phyloP scores from a whole-genome alignment of 2,329 filamentous ascomycete genomes.

The Hypoxylon sp. region DNA sequence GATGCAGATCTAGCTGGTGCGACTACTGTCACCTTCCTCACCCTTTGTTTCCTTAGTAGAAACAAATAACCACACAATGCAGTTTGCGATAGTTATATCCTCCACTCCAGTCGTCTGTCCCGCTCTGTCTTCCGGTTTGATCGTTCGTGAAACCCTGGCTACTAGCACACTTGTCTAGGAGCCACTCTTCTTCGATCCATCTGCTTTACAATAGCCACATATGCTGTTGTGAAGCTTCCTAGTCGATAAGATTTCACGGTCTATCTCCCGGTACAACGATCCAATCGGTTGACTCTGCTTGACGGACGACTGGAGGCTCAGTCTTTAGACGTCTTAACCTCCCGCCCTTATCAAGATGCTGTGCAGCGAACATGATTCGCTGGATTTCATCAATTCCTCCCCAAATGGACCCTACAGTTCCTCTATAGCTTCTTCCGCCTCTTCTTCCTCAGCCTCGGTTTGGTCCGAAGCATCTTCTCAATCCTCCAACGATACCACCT shows the following conservation, averaged over 20 bases:
- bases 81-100: conserved; percentile 66
- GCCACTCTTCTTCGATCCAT: conserved; percentile 62
- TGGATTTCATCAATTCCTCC: conserved; percentile 65
- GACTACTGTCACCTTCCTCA: conserved; percentile 52
- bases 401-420: conserved; percentile 75
- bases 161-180: conserved; percentile 62
- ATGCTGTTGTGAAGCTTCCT: conserved; percentile 61
- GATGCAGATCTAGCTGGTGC: conserved; percentile 55
- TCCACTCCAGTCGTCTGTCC: conserved; percentile 74
- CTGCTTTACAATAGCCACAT: conserved; percentile 55
- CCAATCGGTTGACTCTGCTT: conserved; percentile 66
- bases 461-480: conserved; percentile 83
- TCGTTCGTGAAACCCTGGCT: conserved; percentile 68
- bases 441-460: conserved; percentile 81
- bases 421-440: conserved; percentile 80
- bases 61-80: conserved; percentile 66
- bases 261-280: conserved; percentile 58
- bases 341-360: conserved; percentile 69
- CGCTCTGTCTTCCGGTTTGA: conserved; percentile 72
- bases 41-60: conserved; percentile 51
- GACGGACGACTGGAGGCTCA: conserved; percentile 70
- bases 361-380: conserved; percentile 67
- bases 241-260: conserved; percentile 61
- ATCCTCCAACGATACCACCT: conserved; percentile 77
- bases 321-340: conserved; percentile 47